These are phyloP conservation scores for Vaucheria bursata DNA, from an alignment of 352 stramenopile genomes.

Conservation along the genomic window DNA sequence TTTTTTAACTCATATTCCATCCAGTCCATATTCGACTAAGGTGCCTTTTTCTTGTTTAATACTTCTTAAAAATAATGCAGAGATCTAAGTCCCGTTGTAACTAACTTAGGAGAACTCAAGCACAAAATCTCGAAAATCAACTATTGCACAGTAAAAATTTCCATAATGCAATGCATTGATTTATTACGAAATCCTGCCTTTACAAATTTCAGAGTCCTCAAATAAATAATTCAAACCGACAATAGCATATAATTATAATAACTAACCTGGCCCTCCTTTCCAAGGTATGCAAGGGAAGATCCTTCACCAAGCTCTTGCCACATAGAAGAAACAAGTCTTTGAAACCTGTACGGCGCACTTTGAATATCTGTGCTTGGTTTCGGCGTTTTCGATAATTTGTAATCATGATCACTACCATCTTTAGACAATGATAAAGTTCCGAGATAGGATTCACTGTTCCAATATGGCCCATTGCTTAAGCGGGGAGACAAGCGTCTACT, in stretches of 20 bases:
- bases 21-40: too few species aligned
- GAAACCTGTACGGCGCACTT: slow-evolving; percentile 39
- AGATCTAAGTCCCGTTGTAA: too few species aligned
- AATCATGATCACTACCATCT: not conserved
- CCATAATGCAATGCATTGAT: too few species aligned
- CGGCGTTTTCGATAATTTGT: too few species aligned
- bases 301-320: slow-evolving; percentile 24
- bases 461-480: not conserved
- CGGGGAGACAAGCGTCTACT: not conserved
- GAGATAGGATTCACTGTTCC: not conserved
- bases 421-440: not conserved
- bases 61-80: too few species aligned
- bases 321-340: slow-evolving; percentile 33
- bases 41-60: too few species aligned
- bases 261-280: slow-evolving; percentile 12
- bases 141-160: too few species aligned
- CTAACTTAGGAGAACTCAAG: too few species aligned
- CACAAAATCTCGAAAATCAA: too few species aligned
- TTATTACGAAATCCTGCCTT: too few species aligned
- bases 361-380: not conserved
- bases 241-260: not conserved
- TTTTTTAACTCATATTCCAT: too few species aligned
- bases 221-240: not conserved
- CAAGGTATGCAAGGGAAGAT: slow-evolving; percentile 34
- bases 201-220: not conserved